Evolutionary conservation across 2,329 filamentous ascomycete genomes (phyloP), one percentile per base, ranked within the genome.

Genomic region (Ceratocystiopsis brevicomis): DNA sequence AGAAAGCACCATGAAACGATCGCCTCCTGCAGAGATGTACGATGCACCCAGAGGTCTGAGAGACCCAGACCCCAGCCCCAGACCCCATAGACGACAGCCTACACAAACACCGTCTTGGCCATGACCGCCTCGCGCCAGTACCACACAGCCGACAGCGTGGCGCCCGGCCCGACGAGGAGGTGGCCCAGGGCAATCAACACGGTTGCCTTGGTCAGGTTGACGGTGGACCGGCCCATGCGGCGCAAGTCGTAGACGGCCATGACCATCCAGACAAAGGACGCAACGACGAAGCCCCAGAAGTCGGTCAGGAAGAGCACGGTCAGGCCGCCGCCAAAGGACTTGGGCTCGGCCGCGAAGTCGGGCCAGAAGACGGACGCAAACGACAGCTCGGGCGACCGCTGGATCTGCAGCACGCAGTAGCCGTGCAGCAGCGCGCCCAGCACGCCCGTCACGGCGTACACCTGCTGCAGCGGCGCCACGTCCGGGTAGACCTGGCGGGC

Each of bases 121-220:
- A 46, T 18, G 3, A n/a, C 35, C 1, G 14, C n/a, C 15, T 47
- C 45, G 16, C 45, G 18, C 45, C 45, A 47, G 43, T 47, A 45
- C 45, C 45, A 47, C 9, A 47, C 38, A 3, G 41, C 40, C 4
- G 45, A 40, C 35, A 47, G 32, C 14, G 45, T 25, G 32, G 45
- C 41, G 12, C 45, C 45, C 4, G 45, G 45, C 1, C 45, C 45
- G 32, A 38, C 32, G 10, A 47, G 6, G 10, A 45, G 1, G 35
- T 42, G 37, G 32, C 33, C 40, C 1, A 45, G n/a, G 13, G 40
- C 41, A 33, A 47, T 47, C 6, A 39, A 12, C 4, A 16, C 32
- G 8, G 40, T 35, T 2, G 45, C 40, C 4, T 33, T 41, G 18
- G 6, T 10, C 4, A 45, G 11, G 19, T 41, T 36, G 9, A 25